A percentile compares a stretch with the other conserved stretches of the same genome.
Evolutionary conservation across 2,329 filamentous ascomycete genomes (phyloP).

Genomic region (Penicillium sp.): DNA sequence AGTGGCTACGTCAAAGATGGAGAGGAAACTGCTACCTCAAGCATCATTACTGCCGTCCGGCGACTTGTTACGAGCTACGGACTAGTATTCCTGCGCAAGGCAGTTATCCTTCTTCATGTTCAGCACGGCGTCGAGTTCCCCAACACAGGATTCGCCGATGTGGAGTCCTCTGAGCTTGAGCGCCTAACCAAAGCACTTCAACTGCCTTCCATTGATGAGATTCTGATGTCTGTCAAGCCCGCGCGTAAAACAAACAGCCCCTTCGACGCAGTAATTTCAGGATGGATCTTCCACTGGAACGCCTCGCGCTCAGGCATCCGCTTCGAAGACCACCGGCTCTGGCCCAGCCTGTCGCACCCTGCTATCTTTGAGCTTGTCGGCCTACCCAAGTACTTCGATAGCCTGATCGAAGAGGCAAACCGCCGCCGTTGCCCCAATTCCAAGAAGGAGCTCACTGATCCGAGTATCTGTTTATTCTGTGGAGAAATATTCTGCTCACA

Average conservation of each 20-base stretch:
- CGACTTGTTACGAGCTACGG: conserved; percentile 72
- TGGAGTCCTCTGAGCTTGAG: conserved; percentile 74
- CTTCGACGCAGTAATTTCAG: conserved; percentile 55
- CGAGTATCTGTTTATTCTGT: conserved; percentile 89
- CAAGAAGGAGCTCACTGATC: conserved; percentile 86
- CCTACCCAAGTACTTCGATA: conserved; percentile 87
- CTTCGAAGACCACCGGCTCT: conserved; percentile 35
- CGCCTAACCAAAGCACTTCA: conserved; percentile 74
- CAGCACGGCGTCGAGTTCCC: conserved; percentile 87
- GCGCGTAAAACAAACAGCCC: conserved; percentile 41
- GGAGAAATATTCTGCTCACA: conserved; percentile 97
- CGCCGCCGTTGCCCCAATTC: conserved; percentile 80
- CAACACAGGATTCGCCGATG: conserved; percentile 61
- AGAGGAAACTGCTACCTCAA: conserved; percentile 35
- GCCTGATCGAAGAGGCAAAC: conserved; percentile 87
- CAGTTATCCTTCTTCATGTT: conserved; percentile 77
- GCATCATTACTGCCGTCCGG: conserved; percentile 35
- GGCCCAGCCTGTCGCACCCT: conserved; percentile 69
- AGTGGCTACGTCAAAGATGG: conserved; percentile 42
- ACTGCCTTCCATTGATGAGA: conserved; percentile 74
- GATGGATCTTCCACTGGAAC: conserved; percentile 67
- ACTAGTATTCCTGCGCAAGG: conserved; percentile 85
- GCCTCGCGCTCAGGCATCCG: conserved; percentile 34
- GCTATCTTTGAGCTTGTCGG: conserved; percentile 93
- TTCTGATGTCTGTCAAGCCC: conserved; percentile 62